Conservation (phyloP, 805 yeast species). For the Candida namnaoensis region DNA sequence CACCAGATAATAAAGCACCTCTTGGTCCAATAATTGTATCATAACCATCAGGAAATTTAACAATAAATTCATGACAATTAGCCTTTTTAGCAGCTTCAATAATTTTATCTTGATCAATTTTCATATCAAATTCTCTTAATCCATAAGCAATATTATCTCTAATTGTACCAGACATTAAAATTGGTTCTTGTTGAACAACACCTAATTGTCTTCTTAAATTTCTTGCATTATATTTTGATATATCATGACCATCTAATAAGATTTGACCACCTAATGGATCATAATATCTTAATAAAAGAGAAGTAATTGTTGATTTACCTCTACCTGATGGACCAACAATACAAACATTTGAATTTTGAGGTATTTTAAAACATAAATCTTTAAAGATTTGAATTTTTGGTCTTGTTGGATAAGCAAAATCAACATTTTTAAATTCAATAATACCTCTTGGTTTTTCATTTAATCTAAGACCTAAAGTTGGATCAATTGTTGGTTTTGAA, state of each 20-base stretch:
- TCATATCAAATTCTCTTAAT: conserved; percentile 22
- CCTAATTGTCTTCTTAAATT: conserved; percentile 52
- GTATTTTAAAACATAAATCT: conserved; percentile 37
- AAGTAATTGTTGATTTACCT: conserved; percentile 80
- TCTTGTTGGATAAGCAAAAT: conserved; percentile 84
- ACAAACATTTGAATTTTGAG: conserved; percentile 55
- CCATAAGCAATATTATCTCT: conserved; percentile 75
- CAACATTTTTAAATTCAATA: conserved; percentile 58
- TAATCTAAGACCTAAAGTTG: conserved; percentile 50
- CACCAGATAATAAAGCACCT: conserved; percentile 69
- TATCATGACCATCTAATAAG: conserved; percentile 40
- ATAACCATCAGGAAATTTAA: conserved; percentile 53
- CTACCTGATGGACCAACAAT: conserved; percentile 84
- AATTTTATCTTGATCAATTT: conserved; percentile 43
- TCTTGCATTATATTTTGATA: conserved; percentile 36
- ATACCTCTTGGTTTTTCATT: conserved; percentile 26
- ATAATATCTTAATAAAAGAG: conserved; percentile 50
- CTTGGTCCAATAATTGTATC: conserved; percentile 66
- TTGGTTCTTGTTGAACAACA: conserved; percentile 73
- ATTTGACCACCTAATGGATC: conserved; percentile 38
- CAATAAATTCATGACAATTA: conserved; percentile 52
- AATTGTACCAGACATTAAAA: conserved; percentile 73
- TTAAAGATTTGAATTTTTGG: conserved; percentile 52
- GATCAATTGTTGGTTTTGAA: conserved; percentile 59
- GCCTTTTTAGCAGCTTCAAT: conserved; percentile 39